Conservation (phyloP, 306 rosid species). For the Prunus fruticosa region DNA sequence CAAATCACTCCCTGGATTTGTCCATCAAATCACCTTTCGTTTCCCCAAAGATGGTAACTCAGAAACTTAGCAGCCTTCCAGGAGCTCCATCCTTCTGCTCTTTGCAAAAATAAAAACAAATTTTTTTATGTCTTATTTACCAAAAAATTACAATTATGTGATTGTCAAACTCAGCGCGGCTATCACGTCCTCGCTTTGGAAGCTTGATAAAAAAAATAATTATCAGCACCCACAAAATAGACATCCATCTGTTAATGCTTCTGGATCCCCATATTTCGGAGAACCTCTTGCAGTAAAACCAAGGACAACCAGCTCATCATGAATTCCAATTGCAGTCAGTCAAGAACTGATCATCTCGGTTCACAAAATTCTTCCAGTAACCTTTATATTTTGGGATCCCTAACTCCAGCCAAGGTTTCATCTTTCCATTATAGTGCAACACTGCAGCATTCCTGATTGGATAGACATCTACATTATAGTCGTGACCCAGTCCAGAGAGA, state of each 20-base stretch:
- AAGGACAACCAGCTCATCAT: slow-evolving; percentile 33
- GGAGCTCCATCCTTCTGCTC: slow-evolving; percentile 23
- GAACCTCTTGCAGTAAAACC: slow-evolving; percentile 34
- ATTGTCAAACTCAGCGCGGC: slow-evolving; percentile 43
- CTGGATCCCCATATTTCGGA: slow-evolving; percentile 38
- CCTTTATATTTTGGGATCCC: slow-evolving; percentile 79
- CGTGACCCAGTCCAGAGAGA: slow-evolving; percentile 77
- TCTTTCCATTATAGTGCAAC: slow-evolving; percentile 89
- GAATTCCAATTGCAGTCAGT: slow-evolving; percentile 93
- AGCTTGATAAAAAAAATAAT: slow-evolving; percentile 27
- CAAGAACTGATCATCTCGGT: slow-evolving; percentile 76
- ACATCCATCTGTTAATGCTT: slow-evolving; percentile 37
- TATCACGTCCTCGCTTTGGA: slow-evolving; percentile 35
- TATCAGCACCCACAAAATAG: slow-evolving; percentile 43
- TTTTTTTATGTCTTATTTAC: slow-evolving; percentile 51
- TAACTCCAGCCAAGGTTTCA: slow-evolving; percentile 98
- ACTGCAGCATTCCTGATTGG: slow-evolving; percentile 51
- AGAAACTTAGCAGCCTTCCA: slow-evolving; percentile 29
- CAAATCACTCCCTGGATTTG: slow-evolving; percentile 35
- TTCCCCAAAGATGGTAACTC: slow-evolving; percentile 36
- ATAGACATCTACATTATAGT: slow-evolving; percentile 49
- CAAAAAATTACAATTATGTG: slow-evolving; percentile 47
- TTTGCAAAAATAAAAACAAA: slow-evolving; percentile 31
- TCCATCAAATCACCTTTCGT: slow-evolving; percentile 14
- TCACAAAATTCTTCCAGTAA: slow-evolving; percentile 79